Conservation (phyloP, 2,329 filamentous ascomycete genomes). For the Mycosphaerella arachidis region DNA sequence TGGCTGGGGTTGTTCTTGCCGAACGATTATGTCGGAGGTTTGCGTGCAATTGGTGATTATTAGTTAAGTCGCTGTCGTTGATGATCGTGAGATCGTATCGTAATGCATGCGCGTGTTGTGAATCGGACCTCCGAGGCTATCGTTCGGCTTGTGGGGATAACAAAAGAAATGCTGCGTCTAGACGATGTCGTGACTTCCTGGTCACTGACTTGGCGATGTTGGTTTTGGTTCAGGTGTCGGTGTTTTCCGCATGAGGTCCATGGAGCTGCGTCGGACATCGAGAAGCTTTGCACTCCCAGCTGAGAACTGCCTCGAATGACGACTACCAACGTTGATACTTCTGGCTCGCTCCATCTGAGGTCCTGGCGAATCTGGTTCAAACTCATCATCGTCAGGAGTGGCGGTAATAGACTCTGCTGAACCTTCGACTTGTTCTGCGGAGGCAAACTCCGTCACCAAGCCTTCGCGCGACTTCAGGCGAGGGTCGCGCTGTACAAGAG, state of each 20-base stretch:
- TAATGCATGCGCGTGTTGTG: not conserved
- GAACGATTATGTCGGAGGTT: not conserved
- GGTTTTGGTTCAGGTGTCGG: not conserved
- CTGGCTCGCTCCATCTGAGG: conserved; percentile 58
- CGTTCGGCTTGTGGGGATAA: not conserved
- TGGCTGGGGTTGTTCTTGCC: not conserved
- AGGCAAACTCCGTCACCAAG: conserved; percentile 50
- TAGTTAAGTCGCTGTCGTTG: not conserved
- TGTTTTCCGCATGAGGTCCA: not conserved
- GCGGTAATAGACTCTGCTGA: conserved; percentile 24
- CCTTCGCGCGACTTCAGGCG: conserved; percentile 60
- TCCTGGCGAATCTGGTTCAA: conserved; percentile 14
- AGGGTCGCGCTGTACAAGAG: conserved; percentile 58
- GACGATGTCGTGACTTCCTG: not conserved
- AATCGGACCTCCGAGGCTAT: not conserved
- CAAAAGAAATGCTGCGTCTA: not conserved
- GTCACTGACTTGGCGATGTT: not conserved
- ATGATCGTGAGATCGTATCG: not conserved
- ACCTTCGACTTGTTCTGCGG: conserved; percentile 31
- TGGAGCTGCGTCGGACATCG: conserved; percentile 38
- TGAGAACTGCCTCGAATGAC: conserved; percentile 67
- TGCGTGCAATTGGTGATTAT: not conserved
- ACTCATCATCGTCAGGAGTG: conserved; percentile 15
- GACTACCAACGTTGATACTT: conserved; percentile 60
- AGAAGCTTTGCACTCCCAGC: conserved; percentile 73